Evolutionary conservation across 176 grass and related monocot species (phyloP), one percentile per base, ranked within the genome.

Genomic region (Rhipidocladum racemiflorum): DNA sequence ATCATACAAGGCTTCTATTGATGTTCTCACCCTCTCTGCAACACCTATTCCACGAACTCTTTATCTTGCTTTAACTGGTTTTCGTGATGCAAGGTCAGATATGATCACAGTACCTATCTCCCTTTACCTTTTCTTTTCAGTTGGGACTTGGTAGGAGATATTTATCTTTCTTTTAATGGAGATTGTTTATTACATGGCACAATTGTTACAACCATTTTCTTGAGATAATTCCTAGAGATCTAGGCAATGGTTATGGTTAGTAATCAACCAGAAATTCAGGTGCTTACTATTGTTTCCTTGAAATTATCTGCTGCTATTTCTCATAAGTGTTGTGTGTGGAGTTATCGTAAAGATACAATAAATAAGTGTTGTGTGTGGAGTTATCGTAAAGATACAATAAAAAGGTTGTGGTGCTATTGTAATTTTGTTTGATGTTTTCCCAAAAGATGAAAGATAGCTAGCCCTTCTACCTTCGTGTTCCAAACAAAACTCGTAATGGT

Each of bases 31-130:
- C 78, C 90, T 97, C 3, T 94, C 95, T n/a, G 95, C 95, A 72
- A 97, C 95, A 67, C 95, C 95, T 11, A 97, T 97, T 81, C 95
- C 95, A 65, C 95, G 95, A n/a, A 97, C 95, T 64, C 71, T 97
- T 75, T 97, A 97, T 86, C 81, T 97, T 50, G 95, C 95, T 65
- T 92, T 97, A 76, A 97, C 95, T 84, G 95, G 95, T 76, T 97
- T 97, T 79, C 95, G 90, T 57, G 95, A 97, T 92, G 95, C 95
- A 80, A 97, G 95, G 95, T 92, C 85, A 38, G 35, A 42, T 89
- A 72, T 39, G 29, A 38, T 78, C 24, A 61, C 21, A 77, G 54
- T 50, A 45, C n/a, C 21, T 70, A 8, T 18, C 25, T 66, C 29
- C 18, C 49, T 39, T 51, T 63, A 35, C 60, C n/a, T 56, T 74